phyloP scores from a whole-genome alignment of 2,329 filamentous ascomycete species.

The Monosporascus ibericus region DNA sequence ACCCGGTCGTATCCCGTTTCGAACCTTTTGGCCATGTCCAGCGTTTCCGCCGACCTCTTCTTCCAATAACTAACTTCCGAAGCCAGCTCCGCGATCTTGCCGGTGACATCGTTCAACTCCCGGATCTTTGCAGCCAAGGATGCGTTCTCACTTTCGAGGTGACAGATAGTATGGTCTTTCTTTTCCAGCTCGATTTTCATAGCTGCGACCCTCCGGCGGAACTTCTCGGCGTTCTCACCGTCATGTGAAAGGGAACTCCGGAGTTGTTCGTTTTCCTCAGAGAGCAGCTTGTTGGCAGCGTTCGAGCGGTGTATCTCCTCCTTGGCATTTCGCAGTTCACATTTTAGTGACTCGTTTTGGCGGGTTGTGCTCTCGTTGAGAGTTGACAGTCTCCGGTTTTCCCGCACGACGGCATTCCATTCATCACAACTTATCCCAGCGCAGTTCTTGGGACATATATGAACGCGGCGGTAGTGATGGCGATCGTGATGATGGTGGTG shows the following conservation, averaged over 20 bases:
- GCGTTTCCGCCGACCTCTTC: conserved; percentile 1
- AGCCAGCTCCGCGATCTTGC: conserved; percentile 2
- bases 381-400: conserved; percentile 10
- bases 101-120: conserved; percentile 9
- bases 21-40: conserved; percentile 7
- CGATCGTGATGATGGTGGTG: conserved; percentile 9
- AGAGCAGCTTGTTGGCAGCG: conserved; percentile 8
- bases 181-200: conserved; percentile 13
- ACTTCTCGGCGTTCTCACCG: conserved; percentile 8
- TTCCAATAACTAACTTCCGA: conserved; percentile 1
- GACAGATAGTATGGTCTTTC: conserved; percentile 8
- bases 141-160: conserved; percentile 10
- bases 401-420: conserved; percentile 14
- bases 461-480: conserved; percentile 8
- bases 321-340: conserved; percentile 7
- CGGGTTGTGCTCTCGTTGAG: conserved; percentile 9
- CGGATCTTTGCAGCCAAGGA: conserved; percentile 9
- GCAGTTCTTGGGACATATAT: conserved; percentile 19
- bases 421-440: conserved; percentile 18
- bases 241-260: conserved; percentile 7
- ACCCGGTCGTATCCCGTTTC: conserved; percentile 4
- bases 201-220: conserved; percentile 11
- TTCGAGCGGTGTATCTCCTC: conserved; percentile 12
- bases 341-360: conserved; percentile 18
- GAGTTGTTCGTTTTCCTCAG: conserved; percentile 9